phyloP scores from a whole-genome alignment of 2,329 filamentous ascomycete species.

The Whalleya microplaca region DNA sequence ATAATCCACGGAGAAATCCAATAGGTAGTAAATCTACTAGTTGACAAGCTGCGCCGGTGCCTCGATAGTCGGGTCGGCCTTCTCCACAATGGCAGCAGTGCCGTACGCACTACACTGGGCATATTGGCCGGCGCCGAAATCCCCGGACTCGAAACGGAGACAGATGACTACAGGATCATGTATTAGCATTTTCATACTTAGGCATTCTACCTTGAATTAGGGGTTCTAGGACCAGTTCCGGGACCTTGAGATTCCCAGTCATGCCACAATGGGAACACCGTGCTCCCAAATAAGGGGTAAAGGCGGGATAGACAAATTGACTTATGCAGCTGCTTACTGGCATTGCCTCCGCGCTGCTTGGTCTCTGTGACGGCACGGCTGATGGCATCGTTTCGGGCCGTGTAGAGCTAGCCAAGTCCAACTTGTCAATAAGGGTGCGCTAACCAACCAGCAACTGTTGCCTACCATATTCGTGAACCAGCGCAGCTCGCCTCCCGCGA shows the following conservation, averaged over 20 bases:
- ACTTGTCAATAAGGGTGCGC: neutral
- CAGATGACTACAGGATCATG: conserved; percentile 46
- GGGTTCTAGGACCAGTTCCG: too few relatives aligned
- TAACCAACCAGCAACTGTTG: neutral
- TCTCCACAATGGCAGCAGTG: conserved; percentile 61
- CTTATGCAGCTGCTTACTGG: conserved; percentile 29
- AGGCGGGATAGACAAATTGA: neutral
- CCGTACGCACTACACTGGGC: conserved; percentile 65
- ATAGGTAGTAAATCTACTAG: neutral
- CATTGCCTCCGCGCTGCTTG: conserved; percentile 61
- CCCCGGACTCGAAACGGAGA: conserved; percentile 60
- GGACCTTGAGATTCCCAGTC: neutral
- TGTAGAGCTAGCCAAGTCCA: conserved; percentile 48
- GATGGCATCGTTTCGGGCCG: conserved; percentile 62
- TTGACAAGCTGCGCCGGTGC: conserved; percentile 25
- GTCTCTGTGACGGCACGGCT: conserved; percentile 59
- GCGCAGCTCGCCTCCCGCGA: conserved; percentile 61
- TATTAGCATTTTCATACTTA: neutral
- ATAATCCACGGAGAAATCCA: neutral
- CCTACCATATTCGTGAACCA: conserved; percentile 60
- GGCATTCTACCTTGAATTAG: too few relatives aligned
- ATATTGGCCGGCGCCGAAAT: conserved; percentile 57
- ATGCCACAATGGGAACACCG: neutral
- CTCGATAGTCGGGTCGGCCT: conserved; percentile 45
- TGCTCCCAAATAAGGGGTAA: neutral